Percentiles rank a stretch among this genome's conserved stretches.
Conservation (phyloP, 495 filamentous ascomycete species). For the Cudoniella acicularis region DNA sequence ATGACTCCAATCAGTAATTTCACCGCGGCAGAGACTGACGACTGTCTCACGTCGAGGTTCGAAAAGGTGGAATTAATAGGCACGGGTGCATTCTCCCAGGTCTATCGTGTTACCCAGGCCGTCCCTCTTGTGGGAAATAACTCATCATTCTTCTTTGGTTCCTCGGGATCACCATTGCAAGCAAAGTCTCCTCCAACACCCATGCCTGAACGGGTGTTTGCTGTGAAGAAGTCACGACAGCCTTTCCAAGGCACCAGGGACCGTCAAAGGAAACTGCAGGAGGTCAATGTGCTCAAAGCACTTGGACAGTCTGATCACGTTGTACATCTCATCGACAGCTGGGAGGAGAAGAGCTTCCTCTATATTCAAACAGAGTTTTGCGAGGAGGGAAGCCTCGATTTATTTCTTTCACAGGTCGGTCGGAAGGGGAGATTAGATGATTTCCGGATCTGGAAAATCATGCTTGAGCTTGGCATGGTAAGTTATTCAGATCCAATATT, state of each 20-base stretch:
- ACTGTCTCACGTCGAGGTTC: slow-evolving; percentile 65
- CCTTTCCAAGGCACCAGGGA: slow-evolving; percentile 70
- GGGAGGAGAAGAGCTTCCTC: slow-evolving; percentile 75
- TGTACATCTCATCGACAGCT: slow-evolving; percentile 73
- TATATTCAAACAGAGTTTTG: slow-evolving; percentile 98
- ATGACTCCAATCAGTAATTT: slow-evolving; percentile 52
- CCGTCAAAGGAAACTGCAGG: slow-evolving; percentile 71
- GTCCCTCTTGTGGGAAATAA: slow-evolving; percentile 31
- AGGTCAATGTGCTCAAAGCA: slow-evolving; percentile 70
- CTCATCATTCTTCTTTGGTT: slow-evolving; percentile 40
- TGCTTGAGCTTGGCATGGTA: slow-evolving; percentile 78
- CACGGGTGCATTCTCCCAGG: slow-evolving; percentile 86
- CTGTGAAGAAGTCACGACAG: slow-evolving; percentile 89
- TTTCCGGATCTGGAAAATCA: slow-evolving; percentile 96
- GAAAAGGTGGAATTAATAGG: slow-evolving; percentile 72
- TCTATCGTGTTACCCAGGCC: slow-evolving; percentile 65
- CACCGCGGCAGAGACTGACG: slow-evolving; percentile 64
- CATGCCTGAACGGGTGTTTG: slow-evolving; percentile 61
- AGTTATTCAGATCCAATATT: slow-evolving; percentile 26
- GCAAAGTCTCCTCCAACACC: slow-evolving; percentile 38
- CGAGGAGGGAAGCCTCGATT: slow-evolving; percentile 83
- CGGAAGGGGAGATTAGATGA: slow-evolving; percentile 85
- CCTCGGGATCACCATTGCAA: slow-evolving; percentile 23
- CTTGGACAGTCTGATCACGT: slow-evolving; percentile 77
- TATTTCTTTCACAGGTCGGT: slow-evolving; percentile 75